A percentile compares a stretch with the other conserved stretches of the same genome.
Evolutionary conservation across 495 filamentous ascomycete genomes (phyloP).

Genomic region (Hypoxylon trugodes): DNA sequence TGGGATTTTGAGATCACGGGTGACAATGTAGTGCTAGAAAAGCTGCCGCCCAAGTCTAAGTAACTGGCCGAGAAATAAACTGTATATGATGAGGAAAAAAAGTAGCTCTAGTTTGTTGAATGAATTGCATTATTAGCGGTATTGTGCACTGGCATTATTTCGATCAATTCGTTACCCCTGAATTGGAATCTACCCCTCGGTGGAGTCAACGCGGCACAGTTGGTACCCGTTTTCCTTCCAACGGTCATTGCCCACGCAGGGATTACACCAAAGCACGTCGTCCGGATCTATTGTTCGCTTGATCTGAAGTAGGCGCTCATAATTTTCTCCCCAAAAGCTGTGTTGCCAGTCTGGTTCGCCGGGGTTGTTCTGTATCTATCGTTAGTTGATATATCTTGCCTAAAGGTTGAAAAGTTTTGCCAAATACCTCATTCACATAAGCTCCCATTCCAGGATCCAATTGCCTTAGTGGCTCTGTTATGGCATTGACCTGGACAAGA

Average conservation of each 20-base stretch:
- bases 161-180: not conserved
- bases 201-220: slow-evolving; percentile 39
- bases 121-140: no score
- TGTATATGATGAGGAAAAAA: no score
- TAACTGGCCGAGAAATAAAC: no score
- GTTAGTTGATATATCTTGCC: slow-evolving; percentile 5
- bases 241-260: slow-evolving; percentile 68
- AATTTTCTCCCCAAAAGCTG: slow-evolving; percentile 63
- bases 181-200: not conserved
- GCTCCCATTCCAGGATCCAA: slow-evolving; percentile 50
- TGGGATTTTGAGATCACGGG: slow-evolving; percentile 56
- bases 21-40: slow-evolving; percentile 50
- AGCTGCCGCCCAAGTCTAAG: slow-evolving; percentile 48
- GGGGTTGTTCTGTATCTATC: slow-evolving; percentile 51
- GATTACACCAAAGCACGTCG: slow-evolving; percentile 65
- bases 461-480: slow-evolving; percentile 50
- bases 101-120: no score
- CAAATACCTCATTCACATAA: slow-evolving; percentile 54
- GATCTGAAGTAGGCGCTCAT: slow-evolving; percentile 53
- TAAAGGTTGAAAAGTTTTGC: not conserved
- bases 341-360: slow-evolving; percentile 58
- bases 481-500: slow-evolving; percentile 50
- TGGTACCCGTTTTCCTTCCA: slow-evolving; percentile 57
- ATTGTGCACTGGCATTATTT: no score
- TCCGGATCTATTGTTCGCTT: slow-evolving; percentile 66